A percentile compares a stretch with the other conserved stretches of the same genome.
phyloP scores from a whole-genome alignment of 129 eudicot genomes.

The Glebionis coronaria region DNA sequence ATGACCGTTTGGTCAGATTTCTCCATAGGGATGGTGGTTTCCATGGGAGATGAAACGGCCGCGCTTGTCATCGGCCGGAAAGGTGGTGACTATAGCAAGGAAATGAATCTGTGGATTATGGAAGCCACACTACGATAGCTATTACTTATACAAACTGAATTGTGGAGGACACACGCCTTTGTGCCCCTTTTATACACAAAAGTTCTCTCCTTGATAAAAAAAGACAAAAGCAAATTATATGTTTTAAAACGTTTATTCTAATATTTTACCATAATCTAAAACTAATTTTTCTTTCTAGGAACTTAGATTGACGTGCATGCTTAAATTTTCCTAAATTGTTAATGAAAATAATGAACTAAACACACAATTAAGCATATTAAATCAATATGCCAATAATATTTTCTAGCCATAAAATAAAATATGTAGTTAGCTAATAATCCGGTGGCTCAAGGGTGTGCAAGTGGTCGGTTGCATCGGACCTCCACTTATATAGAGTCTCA shows the following conservation, averaged over 20 bases:
- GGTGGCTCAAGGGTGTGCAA: too few relatives aligned
- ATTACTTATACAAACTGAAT: neutral
- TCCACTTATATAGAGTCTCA: too few relatives aligned
- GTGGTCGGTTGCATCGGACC: too few relatives aligned
- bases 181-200: constrained; percentile 29
- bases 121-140: neutral
- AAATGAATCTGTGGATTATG: constrained; percentile 3
- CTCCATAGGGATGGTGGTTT: constrained; percentile 14
- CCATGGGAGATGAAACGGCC: neutral
- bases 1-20: constrained; percentile 10
- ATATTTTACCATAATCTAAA: too few relatives aligned
- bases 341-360: neutral
- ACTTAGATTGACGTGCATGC: neutral
- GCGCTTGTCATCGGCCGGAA: neutral
- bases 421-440: neutral
- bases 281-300: too few relatives aligned
- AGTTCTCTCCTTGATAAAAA: neutral
- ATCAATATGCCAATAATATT: neutral
- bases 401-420: neutral
- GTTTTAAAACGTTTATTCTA: neutral
- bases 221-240: neutral
- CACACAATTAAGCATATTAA: neutral
- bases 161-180: constrained; percentile 38
- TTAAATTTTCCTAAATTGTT: neutral
- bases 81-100: constrained; percentile 14